Conservation (phyloP, 1,139 yeast genomes). For the Sugiyamaella neomexicana region DNA sequence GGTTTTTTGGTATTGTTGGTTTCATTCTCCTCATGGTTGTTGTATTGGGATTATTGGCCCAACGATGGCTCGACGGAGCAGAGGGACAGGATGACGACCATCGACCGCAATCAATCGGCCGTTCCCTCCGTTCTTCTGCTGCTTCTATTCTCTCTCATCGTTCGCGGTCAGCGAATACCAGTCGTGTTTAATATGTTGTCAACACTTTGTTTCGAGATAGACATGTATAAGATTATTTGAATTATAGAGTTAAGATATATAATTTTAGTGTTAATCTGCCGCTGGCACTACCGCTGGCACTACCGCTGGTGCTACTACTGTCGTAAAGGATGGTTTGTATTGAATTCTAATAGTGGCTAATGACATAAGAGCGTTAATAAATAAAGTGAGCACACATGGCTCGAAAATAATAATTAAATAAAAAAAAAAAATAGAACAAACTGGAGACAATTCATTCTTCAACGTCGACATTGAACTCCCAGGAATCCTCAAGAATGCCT, state of each 20-base stretch:
- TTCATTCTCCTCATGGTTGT: constrained; percentile 31
- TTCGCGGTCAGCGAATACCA: not conserved
- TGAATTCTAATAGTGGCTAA: too few relatives aligned
- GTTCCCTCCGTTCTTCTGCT: constrained; percentile 22
- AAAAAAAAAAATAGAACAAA: too few relatives aligned
- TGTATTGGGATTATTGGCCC: constrained; percentile 29
- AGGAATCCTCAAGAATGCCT: constrained; percentile 39
- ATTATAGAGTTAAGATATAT: constrained; percentile 1
- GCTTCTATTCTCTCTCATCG: constrained; percentile 26
- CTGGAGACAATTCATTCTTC: too few relatives aligned
- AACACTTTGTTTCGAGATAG: not conserved
- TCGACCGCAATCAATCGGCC: not conserved
- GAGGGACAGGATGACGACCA: constrained; percentile 7
- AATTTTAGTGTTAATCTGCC: too few relatives aligned
- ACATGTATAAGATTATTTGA: not conserved
- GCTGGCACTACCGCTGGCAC: not conserved
- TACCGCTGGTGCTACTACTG: too few relatives aligned
- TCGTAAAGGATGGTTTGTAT: too few relatives aligned
- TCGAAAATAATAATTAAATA: not conserved
- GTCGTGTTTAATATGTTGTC: constrained; percentile 7
- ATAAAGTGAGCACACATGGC: not conserved
- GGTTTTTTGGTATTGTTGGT: constrained; percentile 71
- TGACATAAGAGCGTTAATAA: not conserved
- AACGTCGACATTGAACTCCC: constrained; percentile 32
- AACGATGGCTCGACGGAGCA: constrained; percentile 27